phyloP scores from a whole-genome alignment of 371 early-diverging fungal genomes.

The Rhizopus sp. region DNA sequence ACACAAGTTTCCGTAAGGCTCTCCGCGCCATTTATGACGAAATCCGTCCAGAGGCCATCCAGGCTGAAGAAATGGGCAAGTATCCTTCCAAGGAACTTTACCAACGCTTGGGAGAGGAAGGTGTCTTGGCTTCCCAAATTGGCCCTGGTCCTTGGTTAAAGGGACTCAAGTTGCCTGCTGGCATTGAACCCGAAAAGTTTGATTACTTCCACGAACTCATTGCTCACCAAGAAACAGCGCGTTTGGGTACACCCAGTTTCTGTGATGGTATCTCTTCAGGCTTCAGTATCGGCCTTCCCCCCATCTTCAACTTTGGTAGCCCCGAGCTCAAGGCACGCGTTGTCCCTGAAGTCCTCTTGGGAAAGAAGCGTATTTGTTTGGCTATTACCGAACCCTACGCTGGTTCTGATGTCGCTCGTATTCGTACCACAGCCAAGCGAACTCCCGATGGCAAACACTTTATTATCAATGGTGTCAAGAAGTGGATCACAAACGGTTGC shows the following conservation, averaged over 20 bases:
- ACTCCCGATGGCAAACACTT: conserved; percentile 20
- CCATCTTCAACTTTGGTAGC: conserved; percentile 71
- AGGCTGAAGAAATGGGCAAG: conserved; percentile 45
- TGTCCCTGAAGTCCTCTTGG: conserved; percentile 68
- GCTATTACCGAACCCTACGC: conserved; percentile 69
- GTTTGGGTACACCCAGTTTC: conserved; percentile 82
- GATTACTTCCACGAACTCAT: conserved; percentile 83
- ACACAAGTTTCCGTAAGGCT: conserved; percentile 55
- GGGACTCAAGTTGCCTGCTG: conserved; percentile 43
- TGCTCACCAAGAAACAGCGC: conserved; percentile 76
- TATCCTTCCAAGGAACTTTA: conserved; percentile 51
- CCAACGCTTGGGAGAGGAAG: conserved; percentile 60
- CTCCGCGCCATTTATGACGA: conserved; percentile 58
- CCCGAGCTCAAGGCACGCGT: conserved; percentile 59
- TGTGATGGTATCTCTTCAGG: conserved; percentile 49
- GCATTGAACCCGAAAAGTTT: conserved; percentile 58
- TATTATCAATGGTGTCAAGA: conserved; percentile 84
- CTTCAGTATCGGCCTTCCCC: conserved; percentile 55
- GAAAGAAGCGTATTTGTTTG: conserved; percentile 80
- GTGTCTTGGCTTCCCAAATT: conserved; percentile 67
- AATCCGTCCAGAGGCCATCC: conserved; percentile 45
- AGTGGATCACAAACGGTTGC: conserved; percentile 86
- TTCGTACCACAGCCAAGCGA: conserved; percentile 63
- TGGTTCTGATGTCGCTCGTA: conserved; percentile 81
- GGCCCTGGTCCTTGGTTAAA: conserved; percentile 60